phyloP scores from a whole-genome alignment of 2,329 filamentous ascomycete species.

The Diplodia scrobiculata region DNA sequence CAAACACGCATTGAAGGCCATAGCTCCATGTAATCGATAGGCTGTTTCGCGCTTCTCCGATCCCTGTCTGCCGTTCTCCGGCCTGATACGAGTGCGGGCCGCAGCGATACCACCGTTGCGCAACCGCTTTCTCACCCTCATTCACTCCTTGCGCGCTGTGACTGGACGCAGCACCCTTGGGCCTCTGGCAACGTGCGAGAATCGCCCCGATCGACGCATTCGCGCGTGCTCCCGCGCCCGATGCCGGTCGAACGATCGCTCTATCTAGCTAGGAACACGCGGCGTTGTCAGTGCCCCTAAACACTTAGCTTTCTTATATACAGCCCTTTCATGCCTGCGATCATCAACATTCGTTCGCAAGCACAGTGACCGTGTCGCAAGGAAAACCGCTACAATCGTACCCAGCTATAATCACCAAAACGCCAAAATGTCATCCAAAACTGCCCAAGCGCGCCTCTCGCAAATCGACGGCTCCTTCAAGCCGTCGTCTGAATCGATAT shows the following conservation, averaged over 20 bases:
- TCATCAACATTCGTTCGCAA: no score
- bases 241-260: constrained; percentile 12
- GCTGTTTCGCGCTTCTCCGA: constrained; percentile 25
- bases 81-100: constrained; percentile 26
- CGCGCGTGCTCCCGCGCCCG: background rate
- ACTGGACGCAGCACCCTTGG: no score
- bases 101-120: constrained; percentile 18
- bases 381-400: no score
- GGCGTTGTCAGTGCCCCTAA: background rate
- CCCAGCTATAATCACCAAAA: background rate
- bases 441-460: constrained; percentile 2
- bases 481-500: background rate
- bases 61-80: constrained; percentile 19
- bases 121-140: background rate
- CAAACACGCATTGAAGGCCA: constrained; percentile 5
- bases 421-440: background rate
- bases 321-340: background rate
- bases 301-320: background rate
- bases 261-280: no score
- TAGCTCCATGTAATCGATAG: constrained; percentile 26
- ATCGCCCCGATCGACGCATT: background rate
- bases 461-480: background rate
- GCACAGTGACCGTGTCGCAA: background rate
- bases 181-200: background rate
- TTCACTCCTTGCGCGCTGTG: no score